Evolutionary conservation across 2,329 filamentous ascomycete species (phyloP).

Genomic region (Trichoderma koningiopsis): DNA sequence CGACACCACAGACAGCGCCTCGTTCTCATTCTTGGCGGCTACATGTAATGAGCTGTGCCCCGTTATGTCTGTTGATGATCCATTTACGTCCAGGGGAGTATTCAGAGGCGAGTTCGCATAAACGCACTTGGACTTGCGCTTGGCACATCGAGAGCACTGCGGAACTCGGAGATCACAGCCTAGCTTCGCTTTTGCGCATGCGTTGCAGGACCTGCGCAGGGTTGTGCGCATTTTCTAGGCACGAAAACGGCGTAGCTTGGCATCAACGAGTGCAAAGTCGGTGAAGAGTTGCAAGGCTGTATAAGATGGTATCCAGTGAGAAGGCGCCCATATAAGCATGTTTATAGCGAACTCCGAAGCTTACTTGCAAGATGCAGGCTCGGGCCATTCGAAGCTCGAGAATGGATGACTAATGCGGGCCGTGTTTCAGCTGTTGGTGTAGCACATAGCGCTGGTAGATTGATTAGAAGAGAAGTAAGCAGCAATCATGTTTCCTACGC

Average conservation of each 20-base stretch:
- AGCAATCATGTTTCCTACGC: background rate
- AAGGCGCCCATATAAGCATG: background rate
- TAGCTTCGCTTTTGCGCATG: constrained; percentile 21
- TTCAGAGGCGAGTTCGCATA: constrained; percentile 13
- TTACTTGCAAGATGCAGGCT: background rate
- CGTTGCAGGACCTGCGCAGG: constrained; percentile 20
- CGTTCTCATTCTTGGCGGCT: background rate
- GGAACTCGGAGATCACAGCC: constrained; percentile 19
- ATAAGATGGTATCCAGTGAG: background rate
- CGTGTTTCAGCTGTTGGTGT: background rate
- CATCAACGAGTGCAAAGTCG: background rate
- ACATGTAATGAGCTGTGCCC: background rate
- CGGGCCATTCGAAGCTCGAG: background rate
- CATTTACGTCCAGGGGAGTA: background rate
- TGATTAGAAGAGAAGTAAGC: background rate
- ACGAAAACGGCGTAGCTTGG: background rate
- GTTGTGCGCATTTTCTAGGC: constrained; percentile 11
- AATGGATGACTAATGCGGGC: constrained; percentile 1
- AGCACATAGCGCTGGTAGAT: background rate
- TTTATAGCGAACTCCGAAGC: background rate
- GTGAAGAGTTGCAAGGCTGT: background rate
- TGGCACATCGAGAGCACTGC: constrained; percentile 17
- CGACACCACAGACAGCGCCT: background rate
- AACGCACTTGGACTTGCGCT: constrained; percentile 13
- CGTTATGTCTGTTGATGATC: background rate